Evolutionary conservation across 2,329 filamentous ascomycete species (phyloP).

Genomic region (Exophiala bonariae): DNA sequence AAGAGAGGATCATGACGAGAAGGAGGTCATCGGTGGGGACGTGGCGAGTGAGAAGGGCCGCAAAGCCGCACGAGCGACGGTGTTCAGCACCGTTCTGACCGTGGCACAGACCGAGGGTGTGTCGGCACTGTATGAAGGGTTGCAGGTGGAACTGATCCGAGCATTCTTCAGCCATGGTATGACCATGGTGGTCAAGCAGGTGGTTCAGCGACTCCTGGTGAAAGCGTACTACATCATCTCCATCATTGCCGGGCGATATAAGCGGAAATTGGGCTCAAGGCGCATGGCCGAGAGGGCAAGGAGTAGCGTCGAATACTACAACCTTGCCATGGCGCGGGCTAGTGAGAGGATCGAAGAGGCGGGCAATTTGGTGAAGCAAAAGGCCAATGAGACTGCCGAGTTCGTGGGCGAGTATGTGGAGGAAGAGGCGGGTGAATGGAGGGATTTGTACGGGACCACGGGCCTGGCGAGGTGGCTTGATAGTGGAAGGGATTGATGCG

Average conservation of each 20-base stretch:
- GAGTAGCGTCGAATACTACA: slow-evolving; percentile 41
- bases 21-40: slow-evolving; percentile 25
- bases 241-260: slow-evolving; percentile 37
- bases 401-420: slow-evolving; percentile 47
- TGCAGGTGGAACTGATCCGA: slow-evolving; percentile 74
- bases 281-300: slow-evolving; percentile 37
- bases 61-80: slow-evolving; percentile 46
- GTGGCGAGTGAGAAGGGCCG: slow-evolving; percentile 34
- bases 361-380: slow-evolving; percentile 21
- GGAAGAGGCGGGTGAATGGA: slow-evolving; percentile 42
- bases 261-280: slow-evolving; percentile 42
- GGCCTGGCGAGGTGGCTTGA: slow-evolving; percentile 26
- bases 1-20: slow-evolving; percentile 37
- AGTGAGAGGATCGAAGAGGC: slow-evolving; percentile 34
- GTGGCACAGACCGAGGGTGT: slow-evolving; percentile 65
- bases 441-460: slow-evolving; percentile 36
- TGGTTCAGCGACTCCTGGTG: slow-evolving; percentile 71
- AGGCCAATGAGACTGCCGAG: slow-evolving; percentile 44
- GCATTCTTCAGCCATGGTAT: slow-evolving; percentile 84
- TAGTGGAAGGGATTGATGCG: slow-evolving; percentile 5
- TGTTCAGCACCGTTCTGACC: slow-evolving; percentile 63
- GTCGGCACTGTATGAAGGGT: slow-evolving; percentile 70
- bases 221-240: slow-evolving; percentile 68
- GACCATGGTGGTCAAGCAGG: slow-evolving; percentile 83
- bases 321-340: slow-evolving; percentile 40